Base-by-base conservation (phyloP, 75 land plant genomes). In the Picea sitchensis region DNA sequence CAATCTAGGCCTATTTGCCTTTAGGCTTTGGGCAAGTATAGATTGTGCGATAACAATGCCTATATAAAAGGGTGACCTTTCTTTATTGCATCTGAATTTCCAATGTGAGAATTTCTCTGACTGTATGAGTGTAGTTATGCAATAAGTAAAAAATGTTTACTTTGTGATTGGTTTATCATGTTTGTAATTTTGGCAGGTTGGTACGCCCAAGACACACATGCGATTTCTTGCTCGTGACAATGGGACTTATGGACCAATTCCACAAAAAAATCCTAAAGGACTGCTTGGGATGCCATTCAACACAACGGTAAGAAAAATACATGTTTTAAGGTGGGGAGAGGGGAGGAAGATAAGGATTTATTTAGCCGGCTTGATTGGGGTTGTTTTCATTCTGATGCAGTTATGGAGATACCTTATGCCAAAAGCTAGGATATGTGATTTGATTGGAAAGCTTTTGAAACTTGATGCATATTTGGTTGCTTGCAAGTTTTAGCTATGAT, bases 211-310 rank as follows among this genome's bases (percentile, higher is more conserved):
- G 80, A 97, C 99, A 26, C 99, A 97, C 73, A 84, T 95, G 41
- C 85, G 99, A 59, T 97, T 81, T 80, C 86, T 97, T 76, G 99
- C 99, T 78, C 90, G 99, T 36, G 91, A 93, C 68, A 78, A 84
- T 83, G 99, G 99, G 11, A 97, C 99, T 34, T 97, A 97, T 84
- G 99, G 99, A 71, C 99, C 99, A 59, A 97, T 97, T 83, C 99
- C 99, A 23, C 91, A 88, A 12, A 73, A 74, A 65, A 90, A 65
- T 59, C 99, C 99, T 6, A 97, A 93, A 82, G 99, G 99, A 20
- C 80, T 97, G 41, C 80, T 97, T 54, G 99, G 94, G 76, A 97
- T 97, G 99, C 99, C 99, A 41, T 97, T 97, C 59, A 97, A 97
- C 81, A 97, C 99, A 73, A 97, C 99, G 34, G 98, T 96, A 85